Evolutionary conservation across 2,329 filamentous ascomycete genomes (phyloP).

Genomic region (Cryphonectria japonica): DNA sequence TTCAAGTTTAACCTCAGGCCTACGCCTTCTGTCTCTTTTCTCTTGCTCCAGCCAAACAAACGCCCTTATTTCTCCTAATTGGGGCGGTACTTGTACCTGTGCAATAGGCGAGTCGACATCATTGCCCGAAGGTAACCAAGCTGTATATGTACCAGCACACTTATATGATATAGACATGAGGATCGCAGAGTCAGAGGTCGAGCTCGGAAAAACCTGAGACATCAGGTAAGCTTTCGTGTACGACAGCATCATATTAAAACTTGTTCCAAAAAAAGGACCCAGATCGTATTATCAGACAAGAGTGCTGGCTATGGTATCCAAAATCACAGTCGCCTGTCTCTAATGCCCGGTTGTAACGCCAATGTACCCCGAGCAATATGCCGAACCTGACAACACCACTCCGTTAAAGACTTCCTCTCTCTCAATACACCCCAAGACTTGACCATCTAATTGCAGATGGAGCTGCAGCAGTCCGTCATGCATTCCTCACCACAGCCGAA

Average conservation of each 20-base stretch:
- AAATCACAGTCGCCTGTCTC: not conserved
- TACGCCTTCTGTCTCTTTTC: no score
- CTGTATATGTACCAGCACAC: no score
- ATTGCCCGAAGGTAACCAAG: no score
- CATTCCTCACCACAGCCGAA: constrained; percentile 8
- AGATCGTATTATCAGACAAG: not conserved
- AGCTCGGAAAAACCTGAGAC: no score
- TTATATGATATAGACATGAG: no score
- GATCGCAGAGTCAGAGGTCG: no score
- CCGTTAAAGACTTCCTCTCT: not conserved
- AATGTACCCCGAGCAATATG: not conserved
- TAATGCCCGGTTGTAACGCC: not conserved
- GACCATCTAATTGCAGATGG: not conserved
- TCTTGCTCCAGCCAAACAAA: no score
- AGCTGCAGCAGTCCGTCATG: not conserved
- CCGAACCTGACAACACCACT: not conserved
- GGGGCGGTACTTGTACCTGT: no score
- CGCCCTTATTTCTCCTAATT: no score
- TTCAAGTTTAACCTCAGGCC: no score
- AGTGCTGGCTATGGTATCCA: not conserved
- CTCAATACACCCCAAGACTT: not conserved
- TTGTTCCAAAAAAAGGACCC: not conserved
- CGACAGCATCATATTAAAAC: not conserved
- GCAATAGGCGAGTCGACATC: no score
- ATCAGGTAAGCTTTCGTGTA: no score